Conservation (phyloP, 1,284 basidiomycete genomes). For the Ceratobasidium sp. region DNA sequence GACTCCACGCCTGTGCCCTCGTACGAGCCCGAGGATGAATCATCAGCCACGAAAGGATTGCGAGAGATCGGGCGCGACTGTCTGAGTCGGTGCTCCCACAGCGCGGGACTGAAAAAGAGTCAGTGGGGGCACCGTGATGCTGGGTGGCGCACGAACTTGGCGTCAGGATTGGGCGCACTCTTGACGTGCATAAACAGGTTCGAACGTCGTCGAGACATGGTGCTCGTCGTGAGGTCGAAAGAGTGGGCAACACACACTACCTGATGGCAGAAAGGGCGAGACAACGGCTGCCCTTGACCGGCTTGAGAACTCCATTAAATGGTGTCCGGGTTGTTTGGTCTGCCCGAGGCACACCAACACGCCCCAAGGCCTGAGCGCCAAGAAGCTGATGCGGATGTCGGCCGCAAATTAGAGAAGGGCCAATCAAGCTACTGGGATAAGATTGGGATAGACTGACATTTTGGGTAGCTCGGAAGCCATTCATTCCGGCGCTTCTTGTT, state of each 20-base stretch:
- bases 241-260: not conserved
- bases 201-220: slow-evolving; percentile 20
- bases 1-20: not conserved
- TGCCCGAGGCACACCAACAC: not conserved
- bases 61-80: slow-evolving; percentile 35
- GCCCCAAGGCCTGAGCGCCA: slow-evolving; percentile 1
- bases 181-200: slow-evolving; percentile 21
- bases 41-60: slow-evolving; percentile 25
- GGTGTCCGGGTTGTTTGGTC: not conserved
- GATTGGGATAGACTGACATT: not conserved
- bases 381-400: not conserved
- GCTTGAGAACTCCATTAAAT: not conserved
- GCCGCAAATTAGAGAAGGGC: not conserved
- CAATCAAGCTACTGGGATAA: not conserved
- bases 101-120: not conserved
- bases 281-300: not conserved
- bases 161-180: slow-evolving; percentile 23
- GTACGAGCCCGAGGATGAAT: not conserved
- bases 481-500: slow-evolving; percentile 9
- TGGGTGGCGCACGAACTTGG: not conserved
- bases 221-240: not conserved
- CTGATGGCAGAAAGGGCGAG: not conserved
- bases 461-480: not conserved
- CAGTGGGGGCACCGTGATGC: no score
- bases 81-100: slow-evolving; percentile 37